Evolutionary conservation across 2,329 filamentous ascomycete species (phyloP).

Genomic region (Sclerotinia minor): DNA sequence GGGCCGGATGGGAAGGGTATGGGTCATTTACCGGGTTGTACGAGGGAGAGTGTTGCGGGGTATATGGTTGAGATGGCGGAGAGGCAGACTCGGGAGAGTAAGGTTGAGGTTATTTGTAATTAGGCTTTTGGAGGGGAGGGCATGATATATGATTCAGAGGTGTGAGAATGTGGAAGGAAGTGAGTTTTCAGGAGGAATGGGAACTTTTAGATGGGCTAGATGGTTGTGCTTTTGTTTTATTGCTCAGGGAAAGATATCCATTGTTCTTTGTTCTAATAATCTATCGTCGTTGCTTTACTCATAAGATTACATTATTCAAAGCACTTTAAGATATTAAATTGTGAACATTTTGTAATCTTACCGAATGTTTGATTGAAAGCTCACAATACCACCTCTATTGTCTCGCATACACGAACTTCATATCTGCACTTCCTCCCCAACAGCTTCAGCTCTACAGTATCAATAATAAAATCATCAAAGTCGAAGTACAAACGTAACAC

Average conservation of each 20-base stretch:
- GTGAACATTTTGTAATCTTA: not conserved
- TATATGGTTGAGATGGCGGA: slow-evolving; percentile 46
- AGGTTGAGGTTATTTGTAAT: slow-evolving; percentile 23
- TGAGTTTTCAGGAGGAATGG: not conserved
- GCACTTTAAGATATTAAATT: not conserved
- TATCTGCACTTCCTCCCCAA: too few species aligned
- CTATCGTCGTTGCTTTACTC: not conserved
- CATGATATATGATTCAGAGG: too few species aligned
- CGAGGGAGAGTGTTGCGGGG: slow-evolving; percentile 43
- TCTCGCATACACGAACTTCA: not conserved
- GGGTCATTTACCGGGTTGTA: slow-evolving; percentile 27
- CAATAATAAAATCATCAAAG: not conserved
- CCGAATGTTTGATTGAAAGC: not conserved
- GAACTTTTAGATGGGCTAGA: not conserved
- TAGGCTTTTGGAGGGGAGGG: too few species aligned
- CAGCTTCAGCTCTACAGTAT: not conserved
- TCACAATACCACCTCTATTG: not conserved
- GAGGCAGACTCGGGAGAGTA: not conserved
- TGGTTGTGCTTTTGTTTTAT: not conserved
- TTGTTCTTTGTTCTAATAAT: slow-evolving; percentile 10
- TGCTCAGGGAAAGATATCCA: slow-evolving; percentile 16
- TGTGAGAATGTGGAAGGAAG: not conserved
- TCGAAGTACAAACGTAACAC: not conserved
- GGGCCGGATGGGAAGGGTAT: slow-evolving; percentile 37
- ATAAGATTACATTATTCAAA: not conserved